phyloP scores from a whole-genome alignment of 2,329 filamentous ascomycete genomes.

The Pseudogymnoascus sp. region DNA sequence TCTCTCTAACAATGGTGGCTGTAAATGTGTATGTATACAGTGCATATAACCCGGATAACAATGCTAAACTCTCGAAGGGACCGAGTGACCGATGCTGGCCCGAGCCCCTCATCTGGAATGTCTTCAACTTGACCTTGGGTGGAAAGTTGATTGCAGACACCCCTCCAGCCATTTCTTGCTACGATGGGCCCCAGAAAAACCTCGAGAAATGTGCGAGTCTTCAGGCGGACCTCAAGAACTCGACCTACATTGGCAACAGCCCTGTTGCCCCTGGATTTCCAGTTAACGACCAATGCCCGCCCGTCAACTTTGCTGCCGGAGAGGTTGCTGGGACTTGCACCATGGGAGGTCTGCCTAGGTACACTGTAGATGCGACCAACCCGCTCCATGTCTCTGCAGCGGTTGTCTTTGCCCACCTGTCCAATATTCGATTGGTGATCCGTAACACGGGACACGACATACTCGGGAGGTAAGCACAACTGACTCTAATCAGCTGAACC shows the following conservation, averaged over 20 bases:
- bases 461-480: conserved; percentile 28
- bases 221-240: conserved; percentile 24
- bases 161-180: conserved; percentile 31
- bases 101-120: conserved; percentile 23
- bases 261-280: conserved; percentile 35
- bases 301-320: conserved; percentile 20
- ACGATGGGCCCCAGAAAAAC: conserved; percentile 27
- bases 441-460: conserved; percentile 41
- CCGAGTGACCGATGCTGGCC: conserved; percentile 28
- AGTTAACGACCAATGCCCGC: conserved; percentile 39
- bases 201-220: conserved; percentile 28
- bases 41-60: neutral
- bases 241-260: conserved; percentile 31
- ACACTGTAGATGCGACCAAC: conserved; percentile 32
- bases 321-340: conserved; percentile 29
- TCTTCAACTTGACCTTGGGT: conserved; percentile 28
- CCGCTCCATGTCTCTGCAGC: conserved; percentile 29
- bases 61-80: neutral
- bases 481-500: neutral
- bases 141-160: conserved; percentile 29
- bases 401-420: conserved; percentile 38
- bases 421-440: conserved; percentile 36
- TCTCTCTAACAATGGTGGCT: neutral
- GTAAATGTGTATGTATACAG: neutral
- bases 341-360: conserved; percentile 29